These are phyloP conservation scores for Neoboletus brunneissimus DNA, from an alignment of 768 basidiomycete genomes.

Conservation along the genomic window DNA sequence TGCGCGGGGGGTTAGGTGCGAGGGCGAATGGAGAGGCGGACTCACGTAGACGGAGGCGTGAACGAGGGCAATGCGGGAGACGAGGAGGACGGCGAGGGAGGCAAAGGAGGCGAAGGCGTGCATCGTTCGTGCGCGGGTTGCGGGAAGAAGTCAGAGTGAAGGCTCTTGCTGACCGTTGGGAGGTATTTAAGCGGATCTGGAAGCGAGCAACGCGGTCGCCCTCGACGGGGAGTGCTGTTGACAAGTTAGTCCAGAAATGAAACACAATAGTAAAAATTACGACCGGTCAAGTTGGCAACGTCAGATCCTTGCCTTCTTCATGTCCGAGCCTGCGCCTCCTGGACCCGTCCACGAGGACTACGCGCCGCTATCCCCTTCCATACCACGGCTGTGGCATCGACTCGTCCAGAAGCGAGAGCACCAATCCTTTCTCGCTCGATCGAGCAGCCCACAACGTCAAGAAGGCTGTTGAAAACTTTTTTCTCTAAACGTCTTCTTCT, in stretches of 20 bases:
- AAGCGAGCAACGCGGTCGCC: conserved; percentile 21
- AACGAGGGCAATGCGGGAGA: conserved; percentile 16
- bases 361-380: background rate
- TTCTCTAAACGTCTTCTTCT: background rate
- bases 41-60: background rate
- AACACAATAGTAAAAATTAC: conserved; percentile 8
- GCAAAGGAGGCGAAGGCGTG: conserved; percentile 4
- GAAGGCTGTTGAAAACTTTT: background rate
- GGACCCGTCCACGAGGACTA: conserved; percentile 13
- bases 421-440: background rate
- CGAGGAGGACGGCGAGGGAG: conserved; percentile 22
- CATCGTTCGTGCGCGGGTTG: conserved; percentile 15
- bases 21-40: background rate
- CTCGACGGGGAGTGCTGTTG: conserved; percentile 2
- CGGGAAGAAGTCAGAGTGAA: background rate
- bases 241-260: conserved; percentile 8
- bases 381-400: background rate
- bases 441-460: background rate
- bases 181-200: conserved; percentile 29
- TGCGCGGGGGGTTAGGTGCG: background rate
- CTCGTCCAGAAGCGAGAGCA: background rate
- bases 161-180: background rate
- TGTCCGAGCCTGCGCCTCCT: conserved; percentile 15
- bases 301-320: conserved; percentile 15
- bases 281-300: conserved; percentile 1